A percentile compares a stretch with the other conserved stretches of the same genome.
phyloP scores from a whole-genome alignment of 495 filamentous ascomycete genomes.

The Trichoderma parareesei region DNA sequence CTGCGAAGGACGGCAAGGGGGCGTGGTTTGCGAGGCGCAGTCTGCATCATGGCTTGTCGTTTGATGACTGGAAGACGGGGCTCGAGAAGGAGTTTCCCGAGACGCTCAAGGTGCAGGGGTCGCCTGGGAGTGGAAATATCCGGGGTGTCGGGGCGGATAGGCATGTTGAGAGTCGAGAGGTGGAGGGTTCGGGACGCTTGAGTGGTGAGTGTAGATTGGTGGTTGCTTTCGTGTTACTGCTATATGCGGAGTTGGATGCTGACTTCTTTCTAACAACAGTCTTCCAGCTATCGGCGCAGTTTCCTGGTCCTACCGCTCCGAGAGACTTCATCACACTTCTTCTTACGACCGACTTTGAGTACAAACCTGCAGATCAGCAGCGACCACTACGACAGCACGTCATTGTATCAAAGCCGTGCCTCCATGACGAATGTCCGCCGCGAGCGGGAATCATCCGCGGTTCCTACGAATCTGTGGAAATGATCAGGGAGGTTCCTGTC shows the following conservation, averaged over 20 bases:
- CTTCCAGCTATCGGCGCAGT: slow-evolving; percentile 79
- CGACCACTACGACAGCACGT: slow-evolving; percentile 58
- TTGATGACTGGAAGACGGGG: slow-evolving; percentile 56
- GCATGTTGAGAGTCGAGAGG: slow-evolving; percentile 50
- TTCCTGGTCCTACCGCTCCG: slow-evolving; percentile 79
- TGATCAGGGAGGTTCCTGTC: slow-evolving; percentile 72
- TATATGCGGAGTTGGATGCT: background rate
- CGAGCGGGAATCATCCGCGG: slow-evolving; percentile 69
- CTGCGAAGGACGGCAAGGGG: slow-evolving; percentile 70
- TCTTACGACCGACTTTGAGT: slow-evolving; percentile 44
- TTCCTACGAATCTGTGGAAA: slow-evolving; percentile 83
- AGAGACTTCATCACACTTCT: slow-evolving; percentile 79
- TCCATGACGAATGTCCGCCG: slow-evolving; percentile 61
- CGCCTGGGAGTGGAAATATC: slow-evolving; percentile 61
- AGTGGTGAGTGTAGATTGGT: slow-evolving; percentile 38
- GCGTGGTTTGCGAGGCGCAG: slow-evolving; percentile 86
- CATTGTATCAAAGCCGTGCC: slow-evolving; percentile 76
- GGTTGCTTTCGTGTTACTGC: no score
- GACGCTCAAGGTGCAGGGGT: slow-evolving; percentile 49
- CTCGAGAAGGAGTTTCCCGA: slow-evolving; percentile 55
- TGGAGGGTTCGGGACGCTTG: slow-evolving; percentile 47
- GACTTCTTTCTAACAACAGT: slow-evolving; percentile 33
- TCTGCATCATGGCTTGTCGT: slow-evolving; percentile 63
- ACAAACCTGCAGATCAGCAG: slow-evolving; percentile 11
- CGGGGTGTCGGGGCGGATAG: slow-evolving; percentile 77